phyloP scores from a whole-genome alignment of 1,139 yeast genomes.

The Magnusiomyces magnusii region DNA sequence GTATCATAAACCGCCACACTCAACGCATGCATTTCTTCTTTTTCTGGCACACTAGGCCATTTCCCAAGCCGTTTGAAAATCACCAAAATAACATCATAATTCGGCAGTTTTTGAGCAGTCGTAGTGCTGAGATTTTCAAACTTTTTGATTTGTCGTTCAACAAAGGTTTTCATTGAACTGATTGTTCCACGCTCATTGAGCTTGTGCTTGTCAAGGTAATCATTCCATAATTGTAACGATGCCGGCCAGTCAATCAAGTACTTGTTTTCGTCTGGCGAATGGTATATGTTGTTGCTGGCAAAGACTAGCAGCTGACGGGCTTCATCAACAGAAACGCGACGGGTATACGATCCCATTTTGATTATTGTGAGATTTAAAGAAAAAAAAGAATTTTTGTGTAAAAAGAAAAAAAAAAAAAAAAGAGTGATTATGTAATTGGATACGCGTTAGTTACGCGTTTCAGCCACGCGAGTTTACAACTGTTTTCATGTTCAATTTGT shows the following conservation, averaged over 20 bases:
- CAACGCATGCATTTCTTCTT: not conserved
- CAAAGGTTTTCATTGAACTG: not conserved
- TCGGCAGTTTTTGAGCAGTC: not conserved
- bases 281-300: not conserved
- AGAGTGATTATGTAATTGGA: not conserved
- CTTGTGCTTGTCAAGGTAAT: not conserved
- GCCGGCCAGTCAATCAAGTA: not conserved
- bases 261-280: not conserved
- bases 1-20: not conserved
- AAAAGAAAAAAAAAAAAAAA: too few relatives aligned
- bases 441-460: not conserved
- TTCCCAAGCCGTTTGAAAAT: not conserved
- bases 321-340: not conserved
- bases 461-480: too few relatives aligned
- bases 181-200: not conserved
- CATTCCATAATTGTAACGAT: not conserved
- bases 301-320: not conserved
- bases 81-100: not conserved
- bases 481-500: not conserved
- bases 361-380: not conserved
- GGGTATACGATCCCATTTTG: not conserved
- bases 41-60: not conserved
- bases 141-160: not conserved
- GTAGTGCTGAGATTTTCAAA: not conserved
- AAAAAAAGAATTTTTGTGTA: too few relatives aligned